These are phyloP conservation scores for Irpex sp. DNA, from an alignment of 1,284 basidiomycete genomes.

Conservation along the genomic window DNA sequence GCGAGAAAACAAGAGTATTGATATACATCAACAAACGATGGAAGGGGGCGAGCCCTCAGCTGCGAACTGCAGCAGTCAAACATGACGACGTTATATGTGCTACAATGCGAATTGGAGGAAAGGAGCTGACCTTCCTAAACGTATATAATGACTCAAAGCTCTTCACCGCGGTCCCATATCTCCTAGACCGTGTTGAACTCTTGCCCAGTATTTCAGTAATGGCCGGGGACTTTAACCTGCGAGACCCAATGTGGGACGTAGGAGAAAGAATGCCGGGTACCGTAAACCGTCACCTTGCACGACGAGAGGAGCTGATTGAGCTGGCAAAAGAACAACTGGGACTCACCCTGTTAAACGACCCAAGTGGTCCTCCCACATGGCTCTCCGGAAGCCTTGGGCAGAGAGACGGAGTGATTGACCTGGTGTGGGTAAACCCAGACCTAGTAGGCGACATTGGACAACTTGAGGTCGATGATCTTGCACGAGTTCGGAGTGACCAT, in stretches of 20 bases:
- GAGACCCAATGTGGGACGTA: neutral
- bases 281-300: neutral
- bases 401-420: neutral
- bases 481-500: neutral
- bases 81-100: neutral
- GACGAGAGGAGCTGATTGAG: neutral
- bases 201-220: neutral
- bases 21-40: neutral
- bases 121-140: neutral
- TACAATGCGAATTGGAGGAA: neutral
- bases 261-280: neutral
- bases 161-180: neutral
- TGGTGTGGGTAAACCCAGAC: neutral
- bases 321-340: neutral
- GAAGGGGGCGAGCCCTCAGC: neutral
- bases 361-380: neutral
- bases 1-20: neutral
- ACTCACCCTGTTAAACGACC: neutral
- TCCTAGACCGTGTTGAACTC: neutral
- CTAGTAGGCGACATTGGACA: too few species aligned
- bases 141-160: neutral
- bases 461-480: neutral
- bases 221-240: neutral
- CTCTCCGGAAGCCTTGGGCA: neutral
- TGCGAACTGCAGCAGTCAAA: neutral